Evolutionary conservation across 257 asterid genomes (phyloP), one percentile per base, ranked within the genome.

Genomic region (Echites panduratus): DNA sequence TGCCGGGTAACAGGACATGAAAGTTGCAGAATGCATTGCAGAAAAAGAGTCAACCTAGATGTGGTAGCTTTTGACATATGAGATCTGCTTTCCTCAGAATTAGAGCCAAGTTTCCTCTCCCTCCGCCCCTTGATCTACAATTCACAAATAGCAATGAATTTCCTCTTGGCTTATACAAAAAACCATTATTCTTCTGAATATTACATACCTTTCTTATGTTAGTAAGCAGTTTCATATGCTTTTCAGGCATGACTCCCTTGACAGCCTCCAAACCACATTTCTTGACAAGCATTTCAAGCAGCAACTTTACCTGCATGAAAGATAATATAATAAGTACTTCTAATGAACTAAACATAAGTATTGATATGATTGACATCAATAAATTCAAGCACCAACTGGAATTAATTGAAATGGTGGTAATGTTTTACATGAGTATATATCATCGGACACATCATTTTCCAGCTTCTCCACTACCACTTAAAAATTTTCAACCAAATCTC

Each of bases 251-350:
- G 72, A 91, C 99, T 76, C 79, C 79, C 86, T 85, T 89, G 47
- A 94, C 97, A 73, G 97, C 96, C 83, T 87, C 95, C 75, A 94
- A 26, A 45, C 99, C 99, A 75, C 97, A 94, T 86, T 89, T 94
- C 86, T 85, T 94, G 81, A 94, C 88, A 35, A 94, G 97, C 97
- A 94, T 94, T 79, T 91, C 99, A 79, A 94, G 83, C 32, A 94
- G 96, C 79, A 84, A 79, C 81, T 94, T 94, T 68, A 94, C 89
- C 97, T 94, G 73, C 75, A 81, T 3, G 16, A 38, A 17, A 57
- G n/a, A 49, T 43, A 22, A 17, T 7, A 29, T 13, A 43, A 24
- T 20, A 35, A 63, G 26, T 9, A 38, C 22, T 63, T 63, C 22
- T 63, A 41, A 38, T 63, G 16, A 5, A 63, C 22, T 63, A 19